Percentiles rank a stretch among this genome's conserved stretches.
Evolutionary conservation across 768 basidiomycete genomes (phyloP).

Genomic region (Lyophyllum shimeji): DNA sequence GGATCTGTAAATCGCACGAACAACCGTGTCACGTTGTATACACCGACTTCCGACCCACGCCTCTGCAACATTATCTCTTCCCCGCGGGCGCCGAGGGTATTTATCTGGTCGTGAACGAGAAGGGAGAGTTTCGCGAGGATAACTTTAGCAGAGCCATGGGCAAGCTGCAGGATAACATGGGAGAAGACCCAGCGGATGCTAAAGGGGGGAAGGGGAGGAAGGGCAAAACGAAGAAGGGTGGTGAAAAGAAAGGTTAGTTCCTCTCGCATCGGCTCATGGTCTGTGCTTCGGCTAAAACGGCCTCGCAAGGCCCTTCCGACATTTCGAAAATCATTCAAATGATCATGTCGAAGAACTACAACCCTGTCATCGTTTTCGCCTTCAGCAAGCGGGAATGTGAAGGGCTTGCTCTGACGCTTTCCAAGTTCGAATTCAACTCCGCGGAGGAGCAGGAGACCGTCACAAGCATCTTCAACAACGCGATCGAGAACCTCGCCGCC

Average conservation of each 20-base stretch:
- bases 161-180: slow-evolving; percentile 76
- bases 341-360: slow-evolving; percentile 97
- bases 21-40: slow-evolving; percentile 99
- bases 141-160: slow-evolving; percentile 99
- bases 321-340: slow-evolving; percentile 97
- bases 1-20: slow-evolving; percentile 96
- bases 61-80: slow-evolving; percentile 97
- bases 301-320: slow-evolving; percentile 80
- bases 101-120: slow-evolving; percentile 98
- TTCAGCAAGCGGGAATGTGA: slow-evolving; percentile 99
- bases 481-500: slow-evolving; percentile 82
- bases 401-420: slow-evolving; percentile 83
- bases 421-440: slow-evolving; percentile 95
- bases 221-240: slow-evolving; percentile 93
- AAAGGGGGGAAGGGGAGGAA: slow-evolving; percentile 83
- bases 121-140: slow-evolving; percentile 94
- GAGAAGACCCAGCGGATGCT: slow-evolving; percentile 91
- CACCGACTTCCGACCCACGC: slow-evolving; percentile 98
- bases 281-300: background rate
- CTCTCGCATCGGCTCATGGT: background rate
- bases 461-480: slow-evolving; percentile 88
- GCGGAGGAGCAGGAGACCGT: slow-evolving; percentile 90
- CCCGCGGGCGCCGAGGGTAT: slow-evolving; percentile 97
- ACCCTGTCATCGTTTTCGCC: slow-evolving; percentile 97
- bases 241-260: slow-evolving; percentile 78